Evolutionary conservation across 768 basidiomycete species (phyloP), one percentile per base, ranked within the genome.

Genomic region (Steccherinum ochraceum): DNA sequence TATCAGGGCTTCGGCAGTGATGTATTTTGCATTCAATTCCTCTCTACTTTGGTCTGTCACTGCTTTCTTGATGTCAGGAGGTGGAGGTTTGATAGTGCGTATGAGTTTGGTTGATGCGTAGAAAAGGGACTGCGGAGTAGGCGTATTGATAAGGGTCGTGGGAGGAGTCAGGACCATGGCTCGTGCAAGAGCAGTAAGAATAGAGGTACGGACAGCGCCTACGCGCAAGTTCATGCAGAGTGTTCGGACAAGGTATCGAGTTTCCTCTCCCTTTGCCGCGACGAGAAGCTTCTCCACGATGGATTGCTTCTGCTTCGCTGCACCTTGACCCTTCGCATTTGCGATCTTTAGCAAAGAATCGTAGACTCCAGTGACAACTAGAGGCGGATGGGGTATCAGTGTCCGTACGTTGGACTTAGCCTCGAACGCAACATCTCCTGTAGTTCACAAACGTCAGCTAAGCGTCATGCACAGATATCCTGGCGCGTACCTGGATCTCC

Each of bases 391-490:
- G 2, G 86, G 80, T 21, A 89, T 63, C 21, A 93, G 73, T 3
- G 88, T 88, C 40, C 88, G 77, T 19, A 89, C 66, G 51, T 79
- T 87, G 3, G 81, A 80, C 62, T 86, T 92, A 10, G 92, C 90
- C 51, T 81, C 79, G 58, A 83, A 92, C 1, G 93, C 93, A 5
- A 93, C 89, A 62, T 93, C 90, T 0, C 93, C 93, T 55, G 51
- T 46, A 40, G 16, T 35, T 7, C 30, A 43, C 12, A 30, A 49
- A 19, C 30, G 26, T 42, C 45, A 19, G 12, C 5, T 48, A 23
- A 46, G 45, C 50, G 48, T 27, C 24, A 24, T 39, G 5, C 42
- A 40, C 27, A 16, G 12, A 24, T 13, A 51, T 58, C n/a, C n/a
- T n/a, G n/a, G n/a, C n/a, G n/a, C n/a, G 45, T 40, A 62, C 64